These are phyloP conservation scores for Arxiozyma heterogenica DNA, from an alignment of 1,139 yeast species.

Conservation along the genomic window DNA sequence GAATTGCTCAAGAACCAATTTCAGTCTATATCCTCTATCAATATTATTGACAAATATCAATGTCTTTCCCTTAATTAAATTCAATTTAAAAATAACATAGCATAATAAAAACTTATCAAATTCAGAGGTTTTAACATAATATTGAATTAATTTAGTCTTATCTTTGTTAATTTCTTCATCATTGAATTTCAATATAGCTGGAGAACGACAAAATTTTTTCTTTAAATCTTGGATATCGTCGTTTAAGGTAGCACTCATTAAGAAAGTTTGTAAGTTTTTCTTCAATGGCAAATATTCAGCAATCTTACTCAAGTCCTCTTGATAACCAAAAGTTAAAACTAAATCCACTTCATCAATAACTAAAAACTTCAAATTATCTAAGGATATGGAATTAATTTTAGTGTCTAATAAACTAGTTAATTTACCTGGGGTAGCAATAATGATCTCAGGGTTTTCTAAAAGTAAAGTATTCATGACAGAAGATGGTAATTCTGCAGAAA, in stretches of 20 bases:
- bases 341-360: constrained; percentile 96
- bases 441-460: constrained; percentile 65
- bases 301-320: constrained; percentile 68
- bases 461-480: constrained; percentile 65
- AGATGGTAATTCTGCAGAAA: constrained; percentile 65
- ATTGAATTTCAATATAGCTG: constrained; percentile 72
- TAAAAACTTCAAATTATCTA: constrained; percentile 52
- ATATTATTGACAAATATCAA: constrained; percentile 85
- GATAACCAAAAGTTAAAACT: constrained; percentile 81
- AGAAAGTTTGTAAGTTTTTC: constrained; percentile 74
- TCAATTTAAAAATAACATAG: constrained; percentile 84
- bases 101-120: constrained; percentile 85
- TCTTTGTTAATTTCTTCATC: constrained; percentile 50
- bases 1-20: constrained; percentile 86
- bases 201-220: constrained; percentile 68
- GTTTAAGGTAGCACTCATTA: constrained; percentile 94
- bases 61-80: constrained; percentile 84
- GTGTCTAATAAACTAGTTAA: constrained; percentile 53
- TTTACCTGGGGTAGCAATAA: constrained; percentile 83
- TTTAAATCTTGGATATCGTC: constrained; percentile 78
- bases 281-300: constrained; percentile 57
- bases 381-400: constrained; percentile 34
- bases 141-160: constrained; percentile 63
- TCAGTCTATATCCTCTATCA: constrained; percentile 90
- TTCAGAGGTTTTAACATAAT: constrained; percentile 77